Evolutionary conservation across 345 rosid genomes (phyloP).

Genomic region (Litchi chinensis): DNA sequence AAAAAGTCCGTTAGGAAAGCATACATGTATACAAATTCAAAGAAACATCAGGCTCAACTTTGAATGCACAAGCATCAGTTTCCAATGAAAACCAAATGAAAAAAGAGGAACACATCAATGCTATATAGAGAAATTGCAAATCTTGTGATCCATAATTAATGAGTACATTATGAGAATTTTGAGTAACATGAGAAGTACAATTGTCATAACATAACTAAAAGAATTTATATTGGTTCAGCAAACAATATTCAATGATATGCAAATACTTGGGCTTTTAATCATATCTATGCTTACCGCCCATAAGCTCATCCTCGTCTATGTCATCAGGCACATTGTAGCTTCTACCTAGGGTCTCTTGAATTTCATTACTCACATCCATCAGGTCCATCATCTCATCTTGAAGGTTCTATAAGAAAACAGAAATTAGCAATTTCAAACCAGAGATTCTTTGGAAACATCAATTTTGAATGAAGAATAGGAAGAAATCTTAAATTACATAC

Average conservation of each 20-base stretch:
- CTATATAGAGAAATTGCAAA: background rate
- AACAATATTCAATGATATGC: background rate
- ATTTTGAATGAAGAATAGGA: slow-evolving; percentile 1
- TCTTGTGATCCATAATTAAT: background rate
- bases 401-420: slow-evolving; percentile 57
- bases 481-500: slow-evolving; percentile 42
- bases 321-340: slow-evolving; percentile 96
- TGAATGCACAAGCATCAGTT: background rate
- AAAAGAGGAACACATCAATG: background rate
- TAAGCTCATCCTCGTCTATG: slow-evolving; percentile 95
- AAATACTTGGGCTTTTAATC: background rate
- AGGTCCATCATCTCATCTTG: slow-evolving; percentile 99
- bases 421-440: slow-evolving; percentile 2
- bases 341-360: slow-evolving; percentile 95
- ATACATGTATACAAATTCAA: background rate
- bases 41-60: background rate
- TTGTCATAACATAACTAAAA: background rate
- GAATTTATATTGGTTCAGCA: background rate
- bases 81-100: background rate
- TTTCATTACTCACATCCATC: slow-evolving; percentile 94
- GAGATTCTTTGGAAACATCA: slow-evolving; percentile 5
- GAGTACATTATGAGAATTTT: background rate
- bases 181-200: background rate
- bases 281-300: slow-evolving; percentile 73
- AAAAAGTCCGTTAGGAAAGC: slow-evolving; percentile 11